Evolutionary conservation across 202 grass and related monocot genomes (phyloP).

Genomic region (Setaria viridis): DNA sequence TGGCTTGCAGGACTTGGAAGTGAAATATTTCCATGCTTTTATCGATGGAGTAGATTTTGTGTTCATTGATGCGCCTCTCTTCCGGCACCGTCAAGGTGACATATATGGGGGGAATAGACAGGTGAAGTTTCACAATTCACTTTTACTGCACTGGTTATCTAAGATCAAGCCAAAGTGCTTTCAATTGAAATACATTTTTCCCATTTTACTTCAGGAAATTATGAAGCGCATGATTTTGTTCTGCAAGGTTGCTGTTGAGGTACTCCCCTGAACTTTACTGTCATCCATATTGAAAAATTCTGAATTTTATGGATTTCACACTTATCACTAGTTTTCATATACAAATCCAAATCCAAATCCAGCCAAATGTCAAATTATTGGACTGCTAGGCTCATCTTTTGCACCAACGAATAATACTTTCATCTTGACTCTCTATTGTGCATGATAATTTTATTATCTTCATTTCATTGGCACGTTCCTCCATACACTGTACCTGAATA

Average conservation of each 20-base stretch:
- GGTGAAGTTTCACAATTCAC: constrained; percentile 45
- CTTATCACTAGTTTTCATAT: neutral
- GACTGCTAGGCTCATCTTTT: neutral
- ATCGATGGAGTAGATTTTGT: constrained; percentile 97
- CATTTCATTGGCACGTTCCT: neutral
- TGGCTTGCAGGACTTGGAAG: constrained; percentile 76
- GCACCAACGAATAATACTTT: neutral
- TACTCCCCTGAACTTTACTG: constrained; percentile 27
- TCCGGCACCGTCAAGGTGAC: constrained; percentile 62
- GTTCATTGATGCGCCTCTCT: constrained; percentile 77
- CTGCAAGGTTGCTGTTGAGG: constrained; percentile 95
- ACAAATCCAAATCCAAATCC: neutral
- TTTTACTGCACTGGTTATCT: constrained; percentile 30
- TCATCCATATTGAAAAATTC: neutral
- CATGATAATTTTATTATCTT: neutral
- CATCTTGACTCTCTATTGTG: neutral
- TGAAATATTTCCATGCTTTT: constrained; percentile 81
- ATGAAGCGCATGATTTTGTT: constrained; percentile 96
- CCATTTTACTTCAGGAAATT: constrained; percentile 68
- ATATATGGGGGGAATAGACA: constrained; percentile 80
- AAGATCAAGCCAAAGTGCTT: neutral
- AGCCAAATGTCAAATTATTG: neutral
- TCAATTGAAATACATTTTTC: constrained; percentile 10
- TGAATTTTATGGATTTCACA: constrained; percentile 12
- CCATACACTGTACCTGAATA: neutral